These are phyloP conservation scores for Mucor indicus DNA, from an alignment of 371 early-diverging fungal genomes.

Conservation along the genomic window DNA sequence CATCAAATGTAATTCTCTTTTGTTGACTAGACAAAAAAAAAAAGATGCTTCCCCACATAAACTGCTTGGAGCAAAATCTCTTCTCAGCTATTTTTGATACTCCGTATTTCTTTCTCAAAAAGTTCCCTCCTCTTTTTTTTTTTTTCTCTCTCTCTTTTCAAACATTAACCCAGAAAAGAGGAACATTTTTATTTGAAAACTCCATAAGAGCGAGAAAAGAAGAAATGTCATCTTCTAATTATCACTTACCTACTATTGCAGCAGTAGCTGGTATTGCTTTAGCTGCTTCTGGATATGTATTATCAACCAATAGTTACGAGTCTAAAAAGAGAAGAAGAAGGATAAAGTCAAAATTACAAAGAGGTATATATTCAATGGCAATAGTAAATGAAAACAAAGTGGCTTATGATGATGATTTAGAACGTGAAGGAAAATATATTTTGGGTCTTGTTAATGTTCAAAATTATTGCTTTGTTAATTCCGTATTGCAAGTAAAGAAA, in stretches of 20 bases:
- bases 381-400: too few species aligned
- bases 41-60: too few species aligned
- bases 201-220: neutral
- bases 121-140: neutral
- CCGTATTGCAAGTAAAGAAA: constrained; percentile 70
- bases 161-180: too few species aligned
- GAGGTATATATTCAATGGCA: constrained; percentile 17
- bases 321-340: constrained; percentile 36
- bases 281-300: constrained; percentile 44
- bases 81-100: too few species aligned
- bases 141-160: too few species aligned
- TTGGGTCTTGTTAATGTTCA: constrained; percentile 80
- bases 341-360: constrained; percentile 36
- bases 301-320: constrained; percentile 30
- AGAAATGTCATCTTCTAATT: constrained; percentile 35
- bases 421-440: constrained; percentile 47
- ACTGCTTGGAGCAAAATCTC: too few species aligned
- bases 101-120: neutral
- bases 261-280: constrained; percentile 48
- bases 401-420: constrained; percentile 9
- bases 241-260: constrained; percentile 47
- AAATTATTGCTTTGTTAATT: constrained; percentile 89
- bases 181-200: neutral
- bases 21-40: too few species aligned
- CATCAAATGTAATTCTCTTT: too few species aligned